Percentiles rank a stretch among this genome's conserved stretches.
These are phyloP conservation scores for Artemisia annua DNA, from an alignment of 129 eudicot genomes.

Conservation along the genomic window DNA sequence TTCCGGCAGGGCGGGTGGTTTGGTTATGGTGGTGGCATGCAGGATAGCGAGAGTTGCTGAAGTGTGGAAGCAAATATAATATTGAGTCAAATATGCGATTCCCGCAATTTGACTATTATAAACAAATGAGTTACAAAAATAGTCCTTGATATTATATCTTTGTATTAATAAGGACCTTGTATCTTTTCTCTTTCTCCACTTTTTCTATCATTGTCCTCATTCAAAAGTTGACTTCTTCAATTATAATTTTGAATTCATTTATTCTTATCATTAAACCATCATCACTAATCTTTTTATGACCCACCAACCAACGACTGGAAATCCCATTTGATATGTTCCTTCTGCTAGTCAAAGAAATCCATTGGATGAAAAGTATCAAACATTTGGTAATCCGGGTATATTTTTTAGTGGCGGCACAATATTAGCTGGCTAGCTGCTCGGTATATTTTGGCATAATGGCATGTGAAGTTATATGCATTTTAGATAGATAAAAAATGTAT, in stretches of 20 bases:
- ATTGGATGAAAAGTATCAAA: no score
- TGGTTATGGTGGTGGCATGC: constrained; percentile 29
- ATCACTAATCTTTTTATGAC: no score
- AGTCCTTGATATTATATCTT: constrained; percentile 11
- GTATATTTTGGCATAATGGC: no score
- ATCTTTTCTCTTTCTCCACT: background rate
- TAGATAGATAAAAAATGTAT: no score
- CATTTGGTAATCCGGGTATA: no score
- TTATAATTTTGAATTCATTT: background rate
- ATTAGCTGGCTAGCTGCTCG: no score
- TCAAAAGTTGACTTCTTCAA: background rate
- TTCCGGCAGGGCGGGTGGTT: background rate
- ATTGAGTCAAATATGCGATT: constrained; percentile 6
- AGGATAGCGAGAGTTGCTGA: background rate
- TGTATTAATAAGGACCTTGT: background rate
- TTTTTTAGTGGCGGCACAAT: no score
- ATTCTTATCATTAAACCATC: no score
- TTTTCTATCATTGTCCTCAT: background rate
- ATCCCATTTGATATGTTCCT: no score
- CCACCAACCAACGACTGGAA: no score
- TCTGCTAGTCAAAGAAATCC: no score
- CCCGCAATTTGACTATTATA: constrained; percentile 6
- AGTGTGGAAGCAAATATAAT: constrained; percentile 19
- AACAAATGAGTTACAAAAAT: background rate
- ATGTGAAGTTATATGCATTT: no score